phyloP scores from a whole-genome alignment of 2,329 filamentous ascomycete species.

The Aspergillus sp. region DNA sequence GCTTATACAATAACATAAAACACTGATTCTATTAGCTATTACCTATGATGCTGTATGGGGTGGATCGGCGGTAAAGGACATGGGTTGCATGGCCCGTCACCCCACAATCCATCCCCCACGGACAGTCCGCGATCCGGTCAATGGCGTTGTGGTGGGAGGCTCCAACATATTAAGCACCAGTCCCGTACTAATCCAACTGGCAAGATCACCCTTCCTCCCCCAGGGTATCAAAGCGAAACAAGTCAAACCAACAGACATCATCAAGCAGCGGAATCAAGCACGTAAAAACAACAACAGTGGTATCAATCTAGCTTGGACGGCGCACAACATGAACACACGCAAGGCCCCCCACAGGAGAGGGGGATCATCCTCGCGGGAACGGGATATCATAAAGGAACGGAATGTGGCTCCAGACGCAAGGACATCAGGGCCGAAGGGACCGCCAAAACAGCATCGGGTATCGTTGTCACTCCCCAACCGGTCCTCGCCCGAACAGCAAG shows the following conservation, averaged over 20 bases:
- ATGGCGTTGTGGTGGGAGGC: slow-evolving; percentile 18
- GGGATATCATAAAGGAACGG: slow-evolving; percentile 35
- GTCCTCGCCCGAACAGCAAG: slow-evolving; percentile 10
- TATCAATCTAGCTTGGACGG: slow-evolving; percentile 35
- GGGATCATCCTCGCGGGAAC: slow-evolving; percentile 28
- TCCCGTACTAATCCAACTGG: slow-evolving; percentile 16
- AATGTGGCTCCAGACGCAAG: slow-evolving; percentile 16
- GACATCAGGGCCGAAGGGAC: slow-evolving; percentile 22
- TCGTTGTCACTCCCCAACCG: slow-evolving; percentile 29
- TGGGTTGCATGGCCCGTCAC: slow-evolving; percentile 17
- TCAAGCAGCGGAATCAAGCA: slow-evolving; percentile 25
- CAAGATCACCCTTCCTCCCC: slow-evolving; percentile 27
- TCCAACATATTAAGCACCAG: slow-evolving; percentile 15
- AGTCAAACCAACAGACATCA: slow-evolving; percentile 13
- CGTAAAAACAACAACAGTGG: slow-evolving; percentile 30
- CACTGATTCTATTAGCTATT: slow-evolving; percentile 38
- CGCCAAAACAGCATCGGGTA: slow-evolving; percentile 28
- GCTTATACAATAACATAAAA: slow-evolving; percentile 12
- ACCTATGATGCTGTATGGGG: slow-evolving; percentile 30
- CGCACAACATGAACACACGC: slow-evolving; percentile 26
- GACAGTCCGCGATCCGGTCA: slow-evolving; percentile 23
- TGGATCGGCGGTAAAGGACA: slow-evolving; percentile 18
- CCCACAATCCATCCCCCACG: slow-evolving; percentile 5
- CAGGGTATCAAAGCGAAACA: slow-evolving; percentile 34
- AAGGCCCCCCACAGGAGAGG: slow-evolving; percentile 6